These are phyloP conservation scores for Vitis rotundifolia DNA, from an alignment of 164 flowering plant genomes.

Conservation along the genomic window DNA sequence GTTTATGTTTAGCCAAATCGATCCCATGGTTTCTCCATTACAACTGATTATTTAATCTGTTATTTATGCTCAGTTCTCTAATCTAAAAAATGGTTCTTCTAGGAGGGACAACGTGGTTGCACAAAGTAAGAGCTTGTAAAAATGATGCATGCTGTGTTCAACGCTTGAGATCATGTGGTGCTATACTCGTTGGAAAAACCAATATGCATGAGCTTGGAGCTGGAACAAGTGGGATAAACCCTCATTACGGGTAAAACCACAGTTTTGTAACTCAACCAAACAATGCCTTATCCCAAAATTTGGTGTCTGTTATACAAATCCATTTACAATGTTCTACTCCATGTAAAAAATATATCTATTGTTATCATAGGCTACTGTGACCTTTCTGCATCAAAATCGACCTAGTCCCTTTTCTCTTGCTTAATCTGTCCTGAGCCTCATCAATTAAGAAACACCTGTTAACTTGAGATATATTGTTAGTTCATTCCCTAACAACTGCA, in stretches of 20 bases:
- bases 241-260: constrained; percentile 81
- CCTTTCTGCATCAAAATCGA: background rate
- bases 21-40: background rate
- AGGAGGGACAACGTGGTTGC: constrained; percentile 97
- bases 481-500: too few species aligned
- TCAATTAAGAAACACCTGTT: too few species aligned
- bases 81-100: constrained; percentile 4
- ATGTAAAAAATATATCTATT: background rate
- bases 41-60: background rate
- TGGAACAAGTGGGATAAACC: constrained; percentile 93
- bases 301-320: background rate
- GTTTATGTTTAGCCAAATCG: background rate
- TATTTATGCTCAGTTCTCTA: background rate
- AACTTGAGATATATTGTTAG: too few species aligned
- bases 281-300: background rate
- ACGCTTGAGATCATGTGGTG: constrained; percentile 79
- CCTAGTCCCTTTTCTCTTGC: background rate
- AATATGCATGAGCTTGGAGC: constrained; percentile 99
- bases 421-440: too few species aligned
- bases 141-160: constrained; percentile 78
- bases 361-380: background rate
- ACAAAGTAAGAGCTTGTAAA: constrained; percentile 63
- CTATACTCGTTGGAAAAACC: constrained; percentile 85
- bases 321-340: background rate
- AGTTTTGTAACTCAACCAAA: too few species aligned